phyloP scores from a whole-genome alignment of 805 yeast genomes.

The Pichia manshurica region DNA sequence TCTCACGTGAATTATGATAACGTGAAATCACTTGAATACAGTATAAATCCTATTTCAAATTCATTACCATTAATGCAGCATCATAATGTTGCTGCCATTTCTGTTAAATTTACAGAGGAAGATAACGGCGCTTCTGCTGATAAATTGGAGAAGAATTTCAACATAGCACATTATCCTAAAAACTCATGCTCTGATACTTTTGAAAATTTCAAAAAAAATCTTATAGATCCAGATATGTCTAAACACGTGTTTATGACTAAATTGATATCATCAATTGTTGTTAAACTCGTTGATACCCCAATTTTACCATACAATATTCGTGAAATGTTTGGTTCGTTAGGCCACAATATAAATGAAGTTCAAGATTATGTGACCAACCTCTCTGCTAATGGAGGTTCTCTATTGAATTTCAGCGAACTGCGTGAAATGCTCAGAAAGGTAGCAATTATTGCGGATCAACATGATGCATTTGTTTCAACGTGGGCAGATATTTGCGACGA shows the following conservation, averaged over 20 bases:
- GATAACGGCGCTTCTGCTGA: constrained; percentile 13
- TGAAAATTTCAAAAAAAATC: constrained; percentile 41
- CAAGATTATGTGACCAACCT: constrained; percentile 27
- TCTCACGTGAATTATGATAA: constrained; percentile 48
- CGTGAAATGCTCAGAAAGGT: constrained; percentile 32
- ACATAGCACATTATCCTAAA: constrained; percentile 37
- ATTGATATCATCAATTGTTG: constrained; percentile 44
- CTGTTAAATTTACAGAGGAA: constrained; percentile 39
- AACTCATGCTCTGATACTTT: constrained; percentile 61
- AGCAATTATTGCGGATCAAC: constrained; percentile 39
- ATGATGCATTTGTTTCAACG: constrained; percentile 49
- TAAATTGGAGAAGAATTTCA: constrained; percentile 11
- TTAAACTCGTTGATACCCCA: constrained; percentile 71
- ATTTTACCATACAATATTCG: constrained; percentile 62
- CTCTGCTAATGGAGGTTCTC: not conserved
- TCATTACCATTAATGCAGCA: constrained; percentile 53
- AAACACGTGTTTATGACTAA: constrained; percentile 53
- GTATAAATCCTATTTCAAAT: constrained; percentile 6
- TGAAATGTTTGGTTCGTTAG: constrained; percentile 40
- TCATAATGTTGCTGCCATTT: constrained; percentile 67
- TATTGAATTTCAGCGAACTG: constrained; percentile 26
- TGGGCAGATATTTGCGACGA: constrained; percentile 56
- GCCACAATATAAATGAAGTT: constrained; percentile 42
- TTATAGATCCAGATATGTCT: constrained; percentile 51
- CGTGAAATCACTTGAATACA: not conserved